phyloP scores from a whole-genome alignment of 2,329 filamentous ascomycete species.

The Aspergillus fischeri region DNA sequence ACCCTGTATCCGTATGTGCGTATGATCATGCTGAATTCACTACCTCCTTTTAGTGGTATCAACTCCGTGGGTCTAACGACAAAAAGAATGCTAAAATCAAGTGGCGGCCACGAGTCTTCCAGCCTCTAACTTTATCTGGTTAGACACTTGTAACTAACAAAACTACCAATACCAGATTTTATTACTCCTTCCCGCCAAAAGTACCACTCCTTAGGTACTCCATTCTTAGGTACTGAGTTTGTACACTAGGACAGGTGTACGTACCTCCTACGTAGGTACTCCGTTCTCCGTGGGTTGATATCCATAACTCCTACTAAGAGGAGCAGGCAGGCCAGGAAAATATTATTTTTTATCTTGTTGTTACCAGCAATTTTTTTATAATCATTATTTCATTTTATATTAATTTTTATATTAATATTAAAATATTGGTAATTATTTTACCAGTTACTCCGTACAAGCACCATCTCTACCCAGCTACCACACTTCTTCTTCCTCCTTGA shows the following conservation, averaged over 20 bases:
- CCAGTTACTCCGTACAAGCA: background rate
- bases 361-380: constrained; percentile 1
- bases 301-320: no score
- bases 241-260: background rate
- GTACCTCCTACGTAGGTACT: background rate
- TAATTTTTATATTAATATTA: background rate
- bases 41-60: background rate
- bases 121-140: constrained; percentile 14
- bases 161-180: constrained; percentile 8
- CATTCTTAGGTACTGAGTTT: no score
- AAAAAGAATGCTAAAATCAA: constrained; percentile 12
- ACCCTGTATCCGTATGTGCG: background rate
- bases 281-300: no score
- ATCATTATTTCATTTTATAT: constrained; percentile 1
- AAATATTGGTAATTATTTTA: no score
- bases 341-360: background rate
- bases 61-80: constrained; percentile 5
- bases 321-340: background rate
- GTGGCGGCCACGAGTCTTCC: constrained; percentile 23
- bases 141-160: background rate
- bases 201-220: background rate
- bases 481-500: background rate
- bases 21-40: background rate
- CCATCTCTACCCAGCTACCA: background rate
- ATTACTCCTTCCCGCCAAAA: constrained; percentile 9